A percentile compares a stretch with the other conserved stretches of the same genome.
These are phyloP conservation scores for Phaffomyces opuntiae DNA, from an alignment of 805 yeast genomes.

Conservation along the genomic window DNA sequence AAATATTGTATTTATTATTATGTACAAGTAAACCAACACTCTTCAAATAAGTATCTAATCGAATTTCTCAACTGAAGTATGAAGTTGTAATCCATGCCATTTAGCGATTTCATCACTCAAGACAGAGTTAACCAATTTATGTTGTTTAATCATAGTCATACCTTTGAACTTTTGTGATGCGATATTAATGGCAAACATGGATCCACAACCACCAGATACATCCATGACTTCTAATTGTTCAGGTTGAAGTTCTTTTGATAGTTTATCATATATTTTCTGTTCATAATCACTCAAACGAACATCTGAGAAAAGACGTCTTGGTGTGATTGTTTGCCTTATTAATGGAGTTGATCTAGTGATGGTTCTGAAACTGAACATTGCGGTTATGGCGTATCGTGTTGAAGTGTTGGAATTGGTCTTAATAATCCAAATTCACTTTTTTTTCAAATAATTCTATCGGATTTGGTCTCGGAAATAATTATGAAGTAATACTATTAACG, in stretches of 20 bases:
- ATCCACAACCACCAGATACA: slow-evolving; percentile 94
- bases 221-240: slow-evolving; percentile 61
- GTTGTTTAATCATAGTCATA: slow-evolving; percentile 81
- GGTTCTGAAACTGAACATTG: slow-evolving; percentile 2
- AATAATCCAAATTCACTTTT: neutral
- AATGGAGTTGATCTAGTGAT: neutral
- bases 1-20: too few relatives aligned
- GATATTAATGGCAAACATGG: slow-evolving; percentile 88
- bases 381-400: too few relatives aligned
- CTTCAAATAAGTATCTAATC: neutral
- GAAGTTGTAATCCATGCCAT: slow-evolving; percentile 94
- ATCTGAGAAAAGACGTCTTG: slow-evolving; percentile 1
- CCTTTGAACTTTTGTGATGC: slow-evolving; percentile 74
- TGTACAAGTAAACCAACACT: too few relatives aligned
- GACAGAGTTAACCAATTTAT: slow-evolving; percentile 75
- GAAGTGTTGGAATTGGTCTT: neutral
- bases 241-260: slow-evolving; percentile 55
- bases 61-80: slow-evolving; percentile 34
- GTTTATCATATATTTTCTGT: slow-evolving; percentile 48
- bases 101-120: slow-evolving; percentile 77
- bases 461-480: neutral
- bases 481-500: neutral
- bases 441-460: neutral
- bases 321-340: neutral
- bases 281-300: slow-evolving; percentile 42